A percentile compares a stretch with the other conserved stretches of the same genome.
phyloP scores from a whole-genome alignment of 805 yeast genomes.

The Pichia deserticola region DNA sequence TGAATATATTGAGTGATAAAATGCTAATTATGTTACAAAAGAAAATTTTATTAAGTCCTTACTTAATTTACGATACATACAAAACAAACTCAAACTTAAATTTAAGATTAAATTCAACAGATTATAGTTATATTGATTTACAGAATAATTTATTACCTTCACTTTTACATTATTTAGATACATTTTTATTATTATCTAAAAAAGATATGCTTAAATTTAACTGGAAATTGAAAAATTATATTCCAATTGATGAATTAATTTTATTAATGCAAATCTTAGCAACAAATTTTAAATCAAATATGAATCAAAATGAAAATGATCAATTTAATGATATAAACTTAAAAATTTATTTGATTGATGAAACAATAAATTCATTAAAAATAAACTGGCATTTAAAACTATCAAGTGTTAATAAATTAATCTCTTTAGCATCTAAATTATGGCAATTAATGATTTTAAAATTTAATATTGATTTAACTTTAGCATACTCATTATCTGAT shows the following conservation, averaged over 20 bases:
- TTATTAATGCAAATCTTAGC: conserved; percentile 44
- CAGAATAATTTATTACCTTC: conserved; percentile 49
- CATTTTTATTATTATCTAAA: conserved; percentile 45
- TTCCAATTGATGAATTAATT: conserved; percentile 53
- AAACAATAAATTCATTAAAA: conserved; percentile 14
- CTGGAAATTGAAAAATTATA: conserved; percentile 55
- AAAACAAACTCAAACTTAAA: conserved; percentile 12
- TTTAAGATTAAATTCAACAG: conserved; percentile 7
- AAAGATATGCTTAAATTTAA: conserved; percentile 32
- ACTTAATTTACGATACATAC: conserved; percentile 6
- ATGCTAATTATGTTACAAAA: conserved; percentile 37
- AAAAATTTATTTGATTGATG: conserved; percentile 23
- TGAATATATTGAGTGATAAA: conserved; percentile 48
- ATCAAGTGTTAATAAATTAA: conserved; percentile 19
- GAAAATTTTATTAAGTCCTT: conserved; percentile 26
- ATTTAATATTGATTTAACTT: conserved; percentile 10
- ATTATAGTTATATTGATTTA: conserved; percentile 44
- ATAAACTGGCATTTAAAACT: conserved; percentile 20
- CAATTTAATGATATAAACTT: conserved; percentile 21
- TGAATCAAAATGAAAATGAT: conserved; percentile 16
- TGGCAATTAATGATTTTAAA: conserved; percentile 21
- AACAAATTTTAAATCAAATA: conserved; percentile 37
- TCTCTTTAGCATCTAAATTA: conserved; percentile 15
- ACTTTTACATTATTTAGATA: conserved; percentile 47
- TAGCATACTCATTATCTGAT: conserved; percentile 6